Evolutionary conservation across 768 basidiomycete genomes (phyloP).

Genomic region (Gyrodon lividus): DNA sequence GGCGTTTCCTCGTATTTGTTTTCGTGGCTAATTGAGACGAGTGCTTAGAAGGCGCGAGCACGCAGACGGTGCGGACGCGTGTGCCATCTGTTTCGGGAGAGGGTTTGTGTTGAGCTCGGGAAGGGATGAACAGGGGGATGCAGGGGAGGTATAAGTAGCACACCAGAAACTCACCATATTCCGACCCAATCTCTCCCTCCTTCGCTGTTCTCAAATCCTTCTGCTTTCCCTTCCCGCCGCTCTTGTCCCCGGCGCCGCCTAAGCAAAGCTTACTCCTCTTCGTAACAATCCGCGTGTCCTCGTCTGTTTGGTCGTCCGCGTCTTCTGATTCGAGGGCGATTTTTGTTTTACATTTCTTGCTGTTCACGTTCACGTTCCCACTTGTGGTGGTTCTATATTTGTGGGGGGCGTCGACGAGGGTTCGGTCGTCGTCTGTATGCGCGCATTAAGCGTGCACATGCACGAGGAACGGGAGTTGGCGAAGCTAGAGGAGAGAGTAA

Average conservation of each 20-base stretch:
- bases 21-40: not conserved
- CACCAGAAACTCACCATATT: too few species aligned
- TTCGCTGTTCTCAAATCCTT: too few species aligned
- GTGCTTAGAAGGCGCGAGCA: too few species aligned
- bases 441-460: not conserved
- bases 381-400: constrained; percentile 6
- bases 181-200: too few species aligned
- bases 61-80: too few species aligned
- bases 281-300: not conserved
- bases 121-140: too few species aligned
- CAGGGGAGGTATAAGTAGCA: too few species aligned
- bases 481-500: not conserved
- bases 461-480: not conserved
- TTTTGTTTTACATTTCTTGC: constrained; percentile 5
- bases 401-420: constrained; percentile 23
- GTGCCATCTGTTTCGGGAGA: too few species aligned
- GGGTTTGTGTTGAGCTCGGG: too few species aligned
- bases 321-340: not conserved
- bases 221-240: not conserved
- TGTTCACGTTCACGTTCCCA: not conserved
- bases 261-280: not conserved
- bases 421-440: constrained; percentile 28
- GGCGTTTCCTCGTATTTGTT: constrained; percentile 7
- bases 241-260: not conserved
- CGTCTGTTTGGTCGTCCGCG: constrained; percentile 6